These are phyloP conservation scores for Adenanthera pavonina DNA, from an alignment of 306 rosid genomes.

Conservation along the genomic window DNA sequence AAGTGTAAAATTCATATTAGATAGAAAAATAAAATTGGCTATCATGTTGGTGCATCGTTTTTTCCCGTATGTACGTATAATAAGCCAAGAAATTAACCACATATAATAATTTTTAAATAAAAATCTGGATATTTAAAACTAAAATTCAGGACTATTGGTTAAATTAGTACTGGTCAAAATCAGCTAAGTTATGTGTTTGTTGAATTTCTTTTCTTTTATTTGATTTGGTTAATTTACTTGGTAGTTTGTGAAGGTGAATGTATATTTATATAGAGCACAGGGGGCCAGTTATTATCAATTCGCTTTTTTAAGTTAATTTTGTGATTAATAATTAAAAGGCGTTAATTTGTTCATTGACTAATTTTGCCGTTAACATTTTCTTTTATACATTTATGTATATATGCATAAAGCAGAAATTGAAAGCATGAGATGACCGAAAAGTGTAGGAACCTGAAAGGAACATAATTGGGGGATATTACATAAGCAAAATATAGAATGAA, in stretches of 20 bases:
- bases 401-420: background rate
- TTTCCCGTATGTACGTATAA: background rate
- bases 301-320: background rate
- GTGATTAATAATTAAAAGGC: background rate
- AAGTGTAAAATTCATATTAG: background rate
- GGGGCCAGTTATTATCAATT: background rate
- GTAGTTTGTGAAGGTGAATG: background rate
- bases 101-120: too few relatives aligned
- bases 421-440: constrained; percentile 29
- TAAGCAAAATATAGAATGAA: constrained; percentile 40
- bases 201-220: background rate
- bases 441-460: constrained; percentile 36
- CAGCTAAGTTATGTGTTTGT: too few relatives aligned
- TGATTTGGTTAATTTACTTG: background rate
- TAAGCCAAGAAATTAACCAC: too few relatives aligned
- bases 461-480: constrained; percentile 20
- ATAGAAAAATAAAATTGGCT: background rate
- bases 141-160: too few relatives aligned
- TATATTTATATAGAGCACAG: background rate
- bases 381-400: background rate
- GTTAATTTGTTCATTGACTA: background rate
- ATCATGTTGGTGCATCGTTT: too few relatives aligned
- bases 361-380: background rate
- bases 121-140: too few relatives aligned
- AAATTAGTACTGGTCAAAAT: too few relatives aligned